These are phyloP conservation scores for Diospyros lotus DNA, from an alignment of 148 eudicot genomes.

Conservation along the genomic window DNA sequence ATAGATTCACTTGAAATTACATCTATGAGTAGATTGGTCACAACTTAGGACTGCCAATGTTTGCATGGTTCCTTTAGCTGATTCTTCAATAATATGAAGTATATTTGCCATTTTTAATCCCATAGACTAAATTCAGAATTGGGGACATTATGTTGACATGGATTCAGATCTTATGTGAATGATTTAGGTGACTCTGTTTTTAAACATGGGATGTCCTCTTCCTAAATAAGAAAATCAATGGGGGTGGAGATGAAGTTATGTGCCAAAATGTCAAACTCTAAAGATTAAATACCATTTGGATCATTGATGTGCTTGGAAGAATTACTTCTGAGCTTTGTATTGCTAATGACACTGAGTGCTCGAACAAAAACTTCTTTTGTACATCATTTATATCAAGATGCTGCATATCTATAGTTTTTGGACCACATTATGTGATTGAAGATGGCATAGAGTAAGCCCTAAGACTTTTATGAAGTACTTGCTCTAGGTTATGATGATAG, in stretches of 20 bases:
- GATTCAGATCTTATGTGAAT: neutral
- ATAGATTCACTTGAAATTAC: too few relatives aligned
- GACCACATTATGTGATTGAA: neutral
- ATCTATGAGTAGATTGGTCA: too few relatives aligned
- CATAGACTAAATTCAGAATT: too few relatives aligned
- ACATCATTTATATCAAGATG: neutral
- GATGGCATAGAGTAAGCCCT: neutral
- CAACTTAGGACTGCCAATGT: too few relatives aligned
- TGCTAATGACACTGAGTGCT: neutral
- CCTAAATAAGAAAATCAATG: neutral
- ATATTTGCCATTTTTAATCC: neutral
- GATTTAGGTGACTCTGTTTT: neutral
- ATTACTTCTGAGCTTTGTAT: neutral
- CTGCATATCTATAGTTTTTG: neutral
- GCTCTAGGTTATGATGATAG: neutral
- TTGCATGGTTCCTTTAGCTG: too few relatives aligned
- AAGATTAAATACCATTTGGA: too few relatives aligned
- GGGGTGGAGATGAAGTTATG: neutral
- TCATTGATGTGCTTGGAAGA: too few relatives aligned
- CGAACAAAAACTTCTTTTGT: neutral
- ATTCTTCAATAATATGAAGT: neutral
- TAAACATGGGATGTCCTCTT: neutral
- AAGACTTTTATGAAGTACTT: neutral
- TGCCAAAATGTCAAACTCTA: neutral
- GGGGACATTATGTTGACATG: neutral